phyloP scores from a whole-genome alignment of 2,329 filamentous ascomycete species.

The Diplodia corticola region DNA sequence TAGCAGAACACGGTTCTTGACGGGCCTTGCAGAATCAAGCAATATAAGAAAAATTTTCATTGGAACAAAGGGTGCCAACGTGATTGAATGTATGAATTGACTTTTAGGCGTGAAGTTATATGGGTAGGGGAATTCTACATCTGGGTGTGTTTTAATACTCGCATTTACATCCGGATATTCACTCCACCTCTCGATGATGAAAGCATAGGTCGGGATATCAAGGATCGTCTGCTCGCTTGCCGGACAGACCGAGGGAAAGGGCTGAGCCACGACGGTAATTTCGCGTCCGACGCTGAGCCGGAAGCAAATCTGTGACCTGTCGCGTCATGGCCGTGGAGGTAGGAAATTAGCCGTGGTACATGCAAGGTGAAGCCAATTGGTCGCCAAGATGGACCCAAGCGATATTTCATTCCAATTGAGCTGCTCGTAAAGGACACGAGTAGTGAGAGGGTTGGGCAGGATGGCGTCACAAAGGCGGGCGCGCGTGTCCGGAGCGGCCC shows the following conservation, averaged over 20 bases:
- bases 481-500: background rate
- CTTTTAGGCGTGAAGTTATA: no score
- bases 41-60: no score
- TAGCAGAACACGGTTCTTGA: background rate
- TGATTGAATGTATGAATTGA: no score
- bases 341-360: background rate
- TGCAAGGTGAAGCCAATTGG: background rate
- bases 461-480: slow-evolving; percentile 4
- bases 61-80: no score
- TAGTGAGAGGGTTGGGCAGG: background rate
- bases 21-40: background rate
- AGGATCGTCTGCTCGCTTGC: background rate
- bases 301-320: background rate
- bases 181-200: no score
- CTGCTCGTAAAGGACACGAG: background rate
- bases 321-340: background rate
- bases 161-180: no score
- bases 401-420: background rate
- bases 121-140: no score
- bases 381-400: no score
- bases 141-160: no score
- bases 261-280: background rate
- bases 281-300: slow-evolving; percentile 1
- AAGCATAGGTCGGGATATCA: no score
- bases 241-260: background rate